phyloP scores from a whole-genome alignment of 192 early-diverging fungal genomes.

The Dissophora ornata region DNA sequence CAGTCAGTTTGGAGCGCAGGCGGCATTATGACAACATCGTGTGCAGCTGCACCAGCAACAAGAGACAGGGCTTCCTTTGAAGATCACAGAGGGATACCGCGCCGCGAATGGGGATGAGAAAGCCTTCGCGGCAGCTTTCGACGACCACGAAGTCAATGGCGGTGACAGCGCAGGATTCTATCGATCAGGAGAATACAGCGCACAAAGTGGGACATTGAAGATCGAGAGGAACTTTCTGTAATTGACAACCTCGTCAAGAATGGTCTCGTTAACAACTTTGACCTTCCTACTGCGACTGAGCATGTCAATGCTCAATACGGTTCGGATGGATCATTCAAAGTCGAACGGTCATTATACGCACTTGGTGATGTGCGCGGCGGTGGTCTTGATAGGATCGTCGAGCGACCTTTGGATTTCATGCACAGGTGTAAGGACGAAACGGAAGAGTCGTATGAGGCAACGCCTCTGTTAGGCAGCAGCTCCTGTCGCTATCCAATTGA shows the following conservation, averaged over 20 bases:
- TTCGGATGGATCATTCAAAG: background rate
- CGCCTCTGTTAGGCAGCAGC: background rate
- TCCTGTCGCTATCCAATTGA: constrained; percentile 14
- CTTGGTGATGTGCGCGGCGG: constrained; percentile 33
- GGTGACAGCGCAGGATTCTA: background rate
- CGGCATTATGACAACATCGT: constrained; percentile 11
- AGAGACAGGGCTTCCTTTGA: background rate
- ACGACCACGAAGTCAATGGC: too few relatives aligned
- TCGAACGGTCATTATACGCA: constrained; percentile 7
- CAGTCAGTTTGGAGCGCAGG: constrained; percentile 26
- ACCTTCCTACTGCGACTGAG: background rate
- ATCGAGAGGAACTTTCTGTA: background rate
- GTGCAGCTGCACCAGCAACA: background rate
- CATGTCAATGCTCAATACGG: background rate
- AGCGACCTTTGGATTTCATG: constrained; percentile 25
- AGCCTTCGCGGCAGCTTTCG: too few relatives aligned
- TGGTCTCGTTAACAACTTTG: constrained; percentile 21
- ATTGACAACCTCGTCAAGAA: constrained; percentile 35
- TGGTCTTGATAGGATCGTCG: constrained; percentile 18
- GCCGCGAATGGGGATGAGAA: too few relatives aligned
- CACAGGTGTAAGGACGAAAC: background rate
- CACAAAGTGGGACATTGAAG: constrained; percentile 10
- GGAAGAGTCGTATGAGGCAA: background rate
- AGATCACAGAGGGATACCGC: too few relatives aligned
- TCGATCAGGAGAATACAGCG: constrained; percentile 7